Evolutionary conservation across 2,329 filamentous ascomycete species (phyloP).

Genomic region (Blumeriella jaapii): DNA sequence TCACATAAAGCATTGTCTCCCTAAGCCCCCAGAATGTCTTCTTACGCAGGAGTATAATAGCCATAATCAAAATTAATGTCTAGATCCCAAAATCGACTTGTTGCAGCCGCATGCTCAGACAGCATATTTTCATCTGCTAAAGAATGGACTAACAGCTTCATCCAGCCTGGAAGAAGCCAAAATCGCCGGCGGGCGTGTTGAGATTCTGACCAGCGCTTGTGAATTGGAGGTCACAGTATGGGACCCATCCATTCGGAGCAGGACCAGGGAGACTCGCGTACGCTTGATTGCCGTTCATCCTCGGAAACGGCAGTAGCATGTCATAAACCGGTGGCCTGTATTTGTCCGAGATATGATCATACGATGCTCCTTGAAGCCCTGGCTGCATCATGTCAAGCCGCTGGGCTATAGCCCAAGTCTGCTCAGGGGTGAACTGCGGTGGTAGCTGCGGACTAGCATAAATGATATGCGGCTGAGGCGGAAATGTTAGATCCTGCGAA

Average conservation of each 20-base stretch:
- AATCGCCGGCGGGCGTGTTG: constrained; percentile 2
- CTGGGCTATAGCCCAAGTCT: background rate
- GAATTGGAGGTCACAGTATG: background rate
- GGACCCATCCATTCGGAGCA: background rate
- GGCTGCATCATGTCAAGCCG: background rate
- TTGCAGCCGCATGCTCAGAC: background rate
- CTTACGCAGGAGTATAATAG: no score
- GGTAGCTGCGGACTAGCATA: background rate
- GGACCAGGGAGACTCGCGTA: background rate
- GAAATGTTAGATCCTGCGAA: constrained; percentile 1
- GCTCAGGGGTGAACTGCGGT: background rate
- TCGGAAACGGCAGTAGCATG: background rate
- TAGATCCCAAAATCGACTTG: no score
- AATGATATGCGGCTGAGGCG: background rate
- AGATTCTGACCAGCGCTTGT: background rate
- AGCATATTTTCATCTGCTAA: background rate
- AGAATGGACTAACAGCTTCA: constrained; percentile 1
- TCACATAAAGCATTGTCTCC: no score
- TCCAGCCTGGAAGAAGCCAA: no score
- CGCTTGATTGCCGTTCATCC: background rate
- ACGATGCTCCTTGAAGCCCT: background rate
- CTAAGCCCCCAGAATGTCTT: no score
- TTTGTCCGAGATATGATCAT: background rate
- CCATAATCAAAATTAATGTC: no score
- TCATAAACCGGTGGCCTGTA: background rate